A percentile compares a stretch with the other conserved stretches of the same genome.
Conservation (phyloP, 192 early-diverging fungal genomes). For the Entomortierella lignicola region DNA sequence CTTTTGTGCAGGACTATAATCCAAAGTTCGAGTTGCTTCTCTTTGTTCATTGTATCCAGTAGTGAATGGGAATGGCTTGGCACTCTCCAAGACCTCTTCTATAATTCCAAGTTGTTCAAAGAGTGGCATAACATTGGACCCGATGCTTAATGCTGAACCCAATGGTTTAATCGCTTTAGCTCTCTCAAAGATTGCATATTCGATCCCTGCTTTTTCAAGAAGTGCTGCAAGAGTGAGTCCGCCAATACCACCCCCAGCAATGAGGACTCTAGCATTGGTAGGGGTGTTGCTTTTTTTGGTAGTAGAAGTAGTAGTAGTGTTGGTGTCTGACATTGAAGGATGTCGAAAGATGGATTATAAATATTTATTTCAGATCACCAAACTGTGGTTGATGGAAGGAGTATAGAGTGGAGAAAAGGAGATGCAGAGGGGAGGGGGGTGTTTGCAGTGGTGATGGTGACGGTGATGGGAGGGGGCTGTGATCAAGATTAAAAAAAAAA, state of each 20-base stretch:
- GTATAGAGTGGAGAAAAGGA: background rate
- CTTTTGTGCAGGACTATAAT: conserved; percentile 35
- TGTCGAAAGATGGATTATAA: no score
- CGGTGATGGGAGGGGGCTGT: no score
- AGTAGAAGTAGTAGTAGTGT: background rate
- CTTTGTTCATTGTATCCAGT: conserved; percentile 37
- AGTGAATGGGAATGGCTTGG: conserved; percentile 28
- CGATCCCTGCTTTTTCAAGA: conserved; percentile 26
- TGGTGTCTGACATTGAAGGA: background rate
- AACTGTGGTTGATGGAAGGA: background rate
- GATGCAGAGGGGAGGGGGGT: background rate
- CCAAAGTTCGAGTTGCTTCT: conserved; percentile 24
- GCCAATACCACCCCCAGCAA: conserved; percentile 30
- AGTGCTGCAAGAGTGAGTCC: conserved; percentile 23
- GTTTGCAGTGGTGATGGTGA: no score
- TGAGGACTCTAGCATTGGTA: conserved; percentile 26
- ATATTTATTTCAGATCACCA: no score
- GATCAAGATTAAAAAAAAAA: background rate
- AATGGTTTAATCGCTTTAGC: conserved; percentile 19
- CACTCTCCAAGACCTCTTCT: conserved; percentile 19
- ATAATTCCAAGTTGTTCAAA: conserved; percentile 37
- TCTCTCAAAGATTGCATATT: conserved; percentile 28
- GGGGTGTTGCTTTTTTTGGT: background rate
- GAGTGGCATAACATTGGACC: conserved; percentile 28
- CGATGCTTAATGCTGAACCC: conserved; percentile 26